Evolutionary conservation across 1,284 basidiomycete species (phyloP), one percentile per base, ranked within the genome.

Genomic region (Dichomitus squalens): DNA sequence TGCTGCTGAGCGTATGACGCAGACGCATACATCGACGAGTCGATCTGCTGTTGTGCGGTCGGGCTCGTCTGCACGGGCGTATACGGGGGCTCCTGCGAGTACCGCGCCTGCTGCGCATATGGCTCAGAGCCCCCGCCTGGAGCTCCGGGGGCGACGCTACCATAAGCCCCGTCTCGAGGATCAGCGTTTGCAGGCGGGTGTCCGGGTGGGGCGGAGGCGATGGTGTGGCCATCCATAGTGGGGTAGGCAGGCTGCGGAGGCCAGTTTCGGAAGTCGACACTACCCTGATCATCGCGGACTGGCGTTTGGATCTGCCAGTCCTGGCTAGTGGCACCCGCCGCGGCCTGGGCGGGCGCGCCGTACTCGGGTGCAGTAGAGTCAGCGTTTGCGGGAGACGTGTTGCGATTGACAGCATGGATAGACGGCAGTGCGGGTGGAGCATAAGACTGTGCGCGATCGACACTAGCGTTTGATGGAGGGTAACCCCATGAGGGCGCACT

Each of bases 401-500:
- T 64, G 11, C 66, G 61, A 29, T 58, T 60, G 49, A 62, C 36
- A 34, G 59, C 52, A 23, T 65, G 64, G 31, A 65, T 64, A 16
- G 66, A 55, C 23, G 64, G 64, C 47, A 65, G 58, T 55, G 76
- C 73, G 25, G 81, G 78, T 59, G 78, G 80, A 29, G 80, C 79
- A 59, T 80, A 82, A 34, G 69, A 73, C n/a, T 82, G 74, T 55
- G 78, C 76, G 29, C 79, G 79, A 64, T 84, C 81, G n/a, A 78
- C 73, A 31, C 76, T 70, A 21, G 79, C 55, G 8, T 68, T 65
- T 40, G 76, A 65, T 23, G 77, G 70, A 20, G 81, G 65, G 66
- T 88, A 88, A 16, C 75, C 77, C 86, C 86, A 87, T 39, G 77
- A 69, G 33, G 80, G 73, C 38, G 75, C 66, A 38, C 60, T 66